Percentiles rank a stretch among this genome's conserved stretches.
phyloP scores from a whole-genome alignment of 2,329 filamentous ascomycete genomes.

The Sordariomycetes sp. region DNA sequence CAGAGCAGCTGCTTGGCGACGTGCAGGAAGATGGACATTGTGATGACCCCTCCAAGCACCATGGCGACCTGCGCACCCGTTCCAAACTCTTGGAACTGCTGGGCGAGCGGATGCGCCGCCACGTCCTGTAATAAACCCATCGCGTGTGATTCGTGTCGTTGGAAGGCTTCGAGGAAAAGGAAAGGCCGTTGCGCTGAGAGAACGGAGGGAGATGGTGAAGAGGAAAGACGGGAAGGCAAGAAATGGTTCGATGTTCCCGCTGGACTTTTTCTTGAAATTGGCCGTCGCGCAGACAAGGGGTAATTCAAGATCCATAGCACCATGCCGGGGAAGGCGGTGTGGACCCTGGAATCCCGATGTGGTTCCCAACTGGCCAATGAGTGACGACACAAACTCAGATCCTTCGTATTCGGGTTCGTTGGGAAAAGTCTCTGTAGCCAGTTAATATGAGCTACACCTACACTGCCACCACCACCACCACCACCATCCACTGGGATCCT shows the following conservation, averaged over 20 bases:
- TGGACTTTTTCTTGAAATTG: too few species aligned
- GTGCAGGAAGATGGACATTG: slow-evolving; percentile 62
- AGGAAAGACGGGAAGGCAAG: not conserved
- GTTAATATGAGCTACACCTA: too few species aligned
- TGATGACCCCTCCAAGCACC: slow-evolving; percentile 32
- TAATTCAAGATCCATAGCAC: too few species aligned
- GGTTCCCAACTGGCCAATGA: too few species aligned
- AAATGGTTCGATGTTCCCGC: slow-evolving; percentile 1
- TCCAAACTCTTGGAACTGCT: slow-evolving; percentile 39
- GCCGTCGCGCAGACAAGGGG: too few species aligned
- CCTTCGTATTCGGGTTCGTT: too few species aligned
- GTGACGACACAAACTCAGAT: too few species aligned
- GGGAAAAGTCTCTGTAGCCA: too few species aligned
- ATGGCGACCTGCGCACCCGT: slow-evolving; percentile 37
- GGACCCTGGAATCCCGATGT: too few species aligned
- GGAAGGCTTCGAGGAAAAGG: not conserved
- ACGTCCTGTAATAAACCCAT: slow-evolving; percentile 51
- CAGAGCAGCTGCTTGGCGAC: slow-evolving; percentile 71
- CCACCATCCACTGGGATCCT: too few species aligned
- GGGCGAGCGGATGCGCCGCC: slow-evolving; percentile 36
- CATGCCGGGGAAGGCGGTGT: too few species aligned
- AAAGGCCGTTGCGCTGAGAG: not conserved
- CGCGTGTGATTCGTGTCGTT: slow-evolving; percentile 6
- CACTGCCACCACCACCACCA: too few species aligned
- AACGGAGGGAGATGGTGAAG: not conserved